Percentiles rank a stretch among this genome's conserved stretches.
Evolutionary conservation across 805 yeast genomes (phyloP).

Genomic region (Danielia reshetovae): DNA sequence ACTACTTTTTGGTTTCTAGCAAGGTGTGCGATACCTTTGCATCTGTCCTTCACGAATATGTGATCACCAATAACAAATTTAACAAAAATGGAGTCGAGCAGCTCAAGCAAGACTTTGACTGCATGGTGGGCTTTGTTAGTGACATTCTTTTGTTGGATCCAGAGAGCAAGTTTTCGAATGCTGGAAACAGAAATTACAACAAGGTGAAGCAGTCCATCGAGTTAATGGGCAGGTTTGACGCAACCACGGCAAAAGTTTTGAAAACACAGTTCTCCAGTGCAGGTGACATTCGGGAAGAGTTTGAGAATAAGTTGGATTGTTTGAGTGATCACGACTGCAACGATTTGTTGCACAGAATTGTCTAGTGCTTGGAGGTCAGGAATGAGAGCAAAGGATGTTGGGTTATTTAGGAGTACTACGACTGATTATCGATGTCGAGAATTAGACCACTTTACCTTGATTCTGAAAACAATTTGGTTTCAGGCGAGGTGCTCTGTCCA

Average conservation of each 20-base stretch:
- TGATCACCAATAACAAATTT: conserved; percentile 38
- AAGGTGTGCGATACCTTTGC: conserved; percentile 25
- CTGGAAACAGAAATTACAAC: conserved; percentile 19
- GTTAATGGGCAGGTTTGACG: conserved; percentile 23
- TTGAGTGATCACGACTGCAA: conserved; percentile 20
- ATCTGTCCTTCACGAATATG: conserved; percentile 30
- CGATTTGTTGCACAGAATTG: conserved; percentile 24
- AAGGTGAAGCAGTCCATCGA: conserved; percentile 28
- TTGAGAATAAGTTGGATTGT: conserved; percentile 16
- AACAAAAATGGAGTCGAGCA: conserved; percentile 30
- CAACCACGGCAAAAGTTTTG: conserved; percentile 17
- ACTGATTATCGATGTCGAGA: too few species aligned
- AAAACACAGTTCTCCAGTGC: conserved; percentile 12
- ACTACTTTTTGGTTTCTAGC: conserved; percentile 28
- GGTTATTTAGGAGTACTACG: too few species aligned
- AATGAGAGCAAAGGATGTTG: too few species aligned
- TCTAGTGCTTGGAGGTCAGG: too few species aligned
- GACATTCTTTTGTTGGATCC: conserved; percentile 17
- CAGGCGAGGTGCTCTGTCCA: too few species aligned
- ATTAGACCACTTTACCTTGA: too few species aligned
- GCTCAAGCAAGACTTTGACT: conserved; percentile 28
- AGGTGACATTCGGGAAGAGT: conserved; percentile 17
- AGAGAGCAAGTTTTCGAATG: conserved; percentile 16
- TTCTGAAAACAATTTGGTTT: too few species aligned
- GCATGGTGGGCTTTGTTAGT: conserved; percentile 14